Evolutionary conservation across 495 filamentous ascomycete genomes (phyloP).

Genomic region (Eremomyces bilateralis): DNA sequence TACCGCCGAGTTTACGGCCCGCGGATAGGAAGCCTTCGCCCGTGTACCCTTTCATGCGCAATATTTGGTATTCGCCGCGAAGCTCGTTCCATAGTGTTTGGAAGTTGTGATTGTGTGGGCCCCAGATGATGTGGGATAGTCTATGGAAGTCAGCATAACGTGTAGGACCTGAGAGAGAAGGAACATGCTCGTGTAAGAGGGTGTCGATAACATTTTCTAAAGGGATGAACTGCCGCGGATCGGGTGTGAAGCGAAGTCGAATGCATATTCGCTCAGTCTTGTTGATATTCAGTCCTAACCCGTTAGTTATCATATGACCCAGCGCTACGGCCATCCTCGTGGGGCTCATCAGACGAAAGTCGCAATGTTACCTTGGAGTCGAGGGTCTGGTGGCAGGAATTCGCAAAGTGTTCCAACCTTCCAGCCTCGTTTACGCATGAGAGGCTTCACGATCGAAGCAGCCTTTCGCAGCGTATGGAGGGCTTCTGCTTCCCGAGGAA

Average conservation of each 20-base stretch:
- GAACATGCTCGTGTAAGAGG: conserved; percentile 72
- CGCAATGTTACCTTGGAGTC: conserved; percentile 61
- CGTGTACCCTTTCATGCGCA: conserved; percentile 64
- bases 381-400: conserved; percentile 56
- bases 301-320: background rate
- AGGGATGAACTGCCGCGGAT: conserved; percentile 59
- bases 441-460: conserved; percentile 79
- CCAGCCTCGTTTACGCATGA: conserved; percentile 78
- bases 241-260: conserved; percentile 55
- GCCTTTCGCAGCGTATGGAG: conserved; percentile 61
- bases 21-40: conserved; percentile 72
- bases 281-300: conserved; percentile 51
- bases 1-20: conserved; percentile 53
- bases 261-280: conserved; percentile 59
- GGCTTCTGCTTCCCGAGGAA: conserved; percentile 58
- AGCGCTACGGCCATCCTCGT: no score
- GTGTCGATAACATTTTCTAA: conserved; percentile 67
- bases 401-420: conserved; percentile 60
- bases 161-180: background rate
- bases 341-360: no score
- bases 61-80: conserved; percentile 58
- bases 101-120: conserved; percentile 66
- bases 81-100: conserved; percentile 74
- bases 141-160: conserved; percentile 10
- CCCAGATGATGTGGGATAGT: conserved; percentile 67